These are phyloP conservation scores for Hirsutella rhossiliensis DNA, from an alignment of 2,329 filamentous ascomycete species.

Conservation along the genomic window DNA sequence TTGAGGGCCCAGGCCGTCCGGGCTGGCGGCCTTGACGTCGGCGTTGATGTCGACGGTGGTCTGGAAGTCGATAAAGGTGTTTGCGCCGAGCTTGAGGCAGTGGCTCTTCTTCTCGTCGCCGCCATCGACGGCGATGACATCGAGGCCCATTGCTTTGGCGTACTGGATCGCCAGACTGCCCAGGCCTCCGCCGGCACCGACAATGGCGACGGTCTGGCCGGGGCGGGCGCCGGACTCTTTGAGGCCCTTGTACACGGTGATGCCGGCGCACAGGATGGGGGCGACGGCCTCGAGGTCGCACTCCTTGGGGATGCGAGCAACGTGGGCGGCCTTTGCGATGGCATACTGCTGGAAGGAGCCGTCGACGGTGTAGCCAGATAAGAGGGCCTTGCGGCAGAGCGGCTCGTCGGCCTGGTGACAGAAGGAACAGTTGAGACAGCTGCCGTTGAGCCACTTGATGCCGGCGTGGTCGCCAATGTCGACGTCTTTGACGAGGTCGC, in stretches of 20 bases:
- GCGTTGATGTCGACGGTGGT: slow-evolving; percentile 65
- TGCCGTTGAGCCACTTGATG: slow-evolving; percentile 88
- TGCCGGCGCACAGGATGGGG: slow-evolving; percentile 72
- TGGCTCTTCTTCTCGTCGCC: slow-evolving; percentile 70
- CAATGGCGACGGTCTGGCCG: slow-evolving; percentile 70
- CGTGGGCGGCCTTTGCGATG: slow-evolving; percentile 75
- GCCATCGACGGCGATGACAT: slow-evolving; percentile 69
- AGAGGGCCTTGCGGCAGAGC: slow-evolving; percentile 60
- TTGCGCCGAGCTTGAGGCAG: slow-evolving; percentile 57
- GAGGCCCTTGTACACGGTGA: slow-evolving; percentile 84
- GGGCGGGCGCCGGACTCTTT: slow-evolving; percentile 69
- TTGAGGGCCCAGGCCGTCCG: slow-evolving; percentile 73
- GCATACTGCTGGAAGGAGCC: slow-evolving; percentile 90
- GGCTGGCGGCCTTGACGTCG: slow-evolving; percentile 71
- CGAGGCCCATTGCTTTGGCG: slow-evolving; percentile 79
- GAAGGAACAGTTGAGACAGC: slow-evolving; percentile 73
- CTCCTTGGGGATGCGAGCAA: slow-evolving; percentile 70
- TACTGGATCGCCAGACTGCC: slow-evolving; percentile 75
- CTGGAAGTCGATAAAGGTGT: slow-evolving; percentile 68
- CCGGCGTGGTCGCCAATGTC: slow-evolving; percentile 77
- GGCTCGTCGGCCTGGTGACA: slow-evolving; percentile 74
- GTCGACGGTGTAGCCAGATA: slow-evolving; percentile 89
- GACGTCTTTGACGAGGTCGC: slow-evolving; percentile 65
- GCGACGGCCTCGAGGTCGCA: slow-evolving; percentile 65
- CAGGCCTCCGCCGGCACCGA: slow-evolving; percentile 76